These are phyloP conservation scores for Camillea tinctor DNA, from an alignment of 2,329 filamentous ascomycete species.

Conservation along the genomic window DNA sequence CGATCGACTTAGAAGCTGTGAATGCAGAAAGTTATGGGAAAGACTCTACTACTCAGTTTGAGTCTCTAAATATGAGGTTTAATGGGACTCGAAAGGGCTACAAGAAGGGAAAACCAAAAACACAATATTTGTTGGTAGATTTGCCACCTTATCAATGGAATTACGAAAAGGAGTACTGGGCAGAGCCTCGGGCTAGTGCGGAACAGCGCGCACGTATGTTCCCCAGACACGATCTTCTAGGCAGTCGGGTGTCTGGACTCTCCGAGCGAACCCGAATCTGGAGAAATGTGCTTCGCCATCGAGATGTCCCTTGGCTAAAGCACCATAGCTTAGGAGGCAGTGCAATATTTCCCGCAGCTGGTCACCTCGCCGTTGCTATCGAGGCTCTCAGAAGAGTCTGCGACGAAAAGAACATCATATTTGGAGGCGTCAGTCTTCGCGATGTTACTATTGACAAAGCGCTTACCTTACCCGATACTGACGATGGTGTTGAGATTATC, in stretches of 20 bases:
- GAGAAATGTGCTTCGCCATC: slow-evolving; percentile 21
- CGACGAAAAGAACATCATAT: slow-evolving; percentile 6
- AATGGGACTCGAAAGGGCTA: background rate
- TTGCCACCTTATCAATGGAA: slow-evolving; percentile 33
- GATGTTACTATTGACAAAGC: slow-evolving; percentile 32
- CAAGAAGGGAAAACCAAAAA: slow-evolving; percentile 13
- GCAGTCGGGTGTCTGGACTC: slow-evolving; percentile 14
- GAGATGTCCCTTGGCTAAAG: slow-evolving; percentile 18
- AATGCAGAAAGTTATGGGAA: slow-evolving; percentile 5
- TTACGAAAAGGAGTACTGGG: slow-evolving; percentile 22
- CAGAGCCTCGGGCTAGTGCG: slow-evolving; percentile 24
- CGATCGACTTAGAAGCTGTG: slow-evolving; percentile 24
- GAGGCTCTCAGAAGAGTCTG: slow-evolving; percentile 21
- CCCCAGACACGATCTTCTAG: slow-evolving; percentile 29
- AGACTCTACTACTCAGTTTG: background rate
- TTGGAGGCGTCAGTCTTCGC: slow-evolving; percentile 22
- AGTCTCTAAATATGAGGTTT: background rate
- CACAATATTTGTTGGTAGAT: slow-evolving; percentile 24
- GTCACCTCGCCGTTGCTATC: slow-evolving; percentile 22
- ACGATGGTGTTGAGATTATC: slow-evolving; percentile 31
- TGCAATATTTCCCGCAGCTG: slow-evolving; percentile 23
- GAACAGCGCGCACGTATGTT: slow-evolving; percentile 23
- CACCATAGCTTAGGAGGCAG: slow-evolving; percentile 18
- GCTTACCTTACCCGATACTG: slow-evolving; percentile 30
- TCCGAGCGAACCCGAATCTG: slow-evolving; percentile 16